A percentile compares a stretch with the other conserved stretches of the same genome.
Evolutionary conservation across 768 basidiomycete genomes (phyloP).

Genomic region (Boletus sensibilis): DNA sequence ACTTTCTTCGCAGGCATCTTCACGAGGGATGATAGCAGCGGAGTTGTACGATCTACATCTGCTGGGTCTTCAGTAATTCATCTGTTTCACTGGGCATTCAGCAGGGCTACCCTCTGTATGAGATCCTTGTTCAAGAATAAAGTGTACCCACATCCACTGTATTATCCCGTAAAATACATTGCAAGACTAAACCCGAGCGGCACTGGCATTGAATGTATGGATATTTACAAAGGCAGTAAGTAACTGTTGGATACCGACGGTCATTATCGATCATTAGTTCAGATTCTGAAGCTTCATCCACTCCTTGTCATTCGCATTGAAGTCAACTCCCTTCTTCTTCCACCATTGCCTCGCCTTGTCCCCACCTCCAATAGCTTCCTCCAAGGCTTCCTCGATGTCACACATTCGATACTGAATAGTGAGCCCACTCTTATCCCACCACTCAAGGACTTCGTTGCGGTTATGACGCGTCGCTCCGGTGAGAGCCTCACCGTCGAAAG

Average conservation of each 20-base stretch:
- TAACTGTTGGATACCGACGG: neutral
- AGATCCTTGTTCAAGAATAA: conserved; percentile 4
- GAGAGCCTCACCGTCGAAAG: conserved; percentile 79
- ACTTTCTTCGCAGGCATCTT: conserved; percentile 27
- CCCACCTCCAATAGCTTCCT: conserved; percentile 83
- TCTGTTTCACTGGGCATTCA: conserved; percentile 1
- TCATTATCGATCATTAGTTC: conserved; percentile 42
- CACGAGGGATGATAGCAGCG: conserved; percentile 25
- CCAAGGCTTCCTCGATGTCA: conserved; percentile 88
- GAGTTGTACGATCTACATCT: conserved; percentile 2
- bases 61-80: neutral
- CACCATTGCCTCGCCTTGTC: conserved; percentile 77
- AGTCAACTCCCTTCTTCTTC: conserved; percentile 77
- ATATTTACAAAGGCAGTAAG: neutral
- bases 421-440: conserved; percentile 83
- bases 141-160: conserved; percentile 11
- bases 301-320: conserved; percentile 79
- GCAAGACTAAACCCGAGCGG: conserved; percentile 4
- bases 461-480: conserved; percentile 81
- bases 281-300: conserved; percentile 84
- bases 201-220: conserved; percentile 1
- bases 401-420: conserved; percentile 86
- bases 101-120: neutral
- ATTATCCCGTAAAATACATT: conserved; percentile 8
- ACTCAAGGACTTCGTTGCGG: conserved; percentile 76